Percentiles rank a stretch among this genome's conserved stretches.
Evolutionary conservation across 495 filamentous ascomycete genomes (phyloP).

Genomic region (Xylaria cubensis): DNA sequence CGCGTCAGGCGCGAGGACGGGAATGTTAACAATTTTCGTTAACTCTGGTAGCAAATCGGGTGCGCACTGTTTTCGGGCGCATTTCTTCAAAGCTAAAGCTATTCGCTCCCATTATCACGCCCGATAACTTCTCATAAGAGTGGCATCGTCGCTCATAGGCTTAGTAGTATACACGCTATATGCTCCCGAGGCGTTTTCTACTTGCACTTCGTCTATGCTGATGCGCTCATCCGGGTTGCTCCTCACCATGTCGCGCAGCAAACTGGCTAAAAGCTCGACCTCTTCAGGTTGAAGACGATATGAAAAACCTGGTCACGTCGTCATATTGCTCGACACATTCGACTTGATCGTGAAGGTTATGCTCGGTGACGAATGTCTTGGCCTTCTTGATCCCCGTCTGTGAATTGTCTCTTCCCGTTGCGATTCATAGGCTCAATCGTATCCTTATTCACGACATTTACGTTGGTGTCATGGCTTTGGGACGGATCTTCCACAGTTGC

Average conservation of each 20-base stretch:
- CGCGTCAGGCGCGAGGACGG: neutral
- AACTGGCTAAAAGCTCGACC: constrained; percentile 3
- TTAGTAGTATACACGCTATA: neutral
- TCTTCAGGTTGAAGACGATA: constrained; percentile 23
- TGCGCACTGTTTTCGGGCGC: neutral
- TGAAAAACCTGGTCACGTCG: constrained; percentile 14
- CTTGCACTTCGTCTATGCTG: constrained; percentile 1
- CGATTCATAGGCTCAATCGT: neutral
- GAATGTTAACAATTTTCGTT: neutral
- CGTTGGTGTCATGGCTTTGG: neutral
- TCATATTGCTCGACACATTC: constrained; percentile 11
- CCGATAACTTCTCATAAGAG: neutral
- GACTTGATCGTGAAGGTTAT: neutral
- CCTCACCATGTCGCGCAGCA: constrained; percentile 15
- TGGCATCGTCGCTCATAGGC: neutral
- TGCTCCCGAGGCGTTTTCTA: neutral
- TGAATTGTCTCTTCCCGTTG: neutral
- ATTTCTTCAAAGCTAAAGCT: neutral
- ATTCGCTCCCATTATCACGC: neutral
- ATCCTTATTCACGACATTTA: neutral
- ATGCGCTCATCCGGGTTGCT: constrained; percentile 31
- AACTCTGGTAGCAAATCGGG: neutral
- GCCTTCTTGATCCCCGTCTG: neutral
- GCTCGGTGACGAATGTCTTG: neutral
- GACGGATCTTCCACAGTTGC: neutral